phyloP scores from a whole-genome alignment of 441 rosid genomes.

The Codiaeum variegatum region DNA sequence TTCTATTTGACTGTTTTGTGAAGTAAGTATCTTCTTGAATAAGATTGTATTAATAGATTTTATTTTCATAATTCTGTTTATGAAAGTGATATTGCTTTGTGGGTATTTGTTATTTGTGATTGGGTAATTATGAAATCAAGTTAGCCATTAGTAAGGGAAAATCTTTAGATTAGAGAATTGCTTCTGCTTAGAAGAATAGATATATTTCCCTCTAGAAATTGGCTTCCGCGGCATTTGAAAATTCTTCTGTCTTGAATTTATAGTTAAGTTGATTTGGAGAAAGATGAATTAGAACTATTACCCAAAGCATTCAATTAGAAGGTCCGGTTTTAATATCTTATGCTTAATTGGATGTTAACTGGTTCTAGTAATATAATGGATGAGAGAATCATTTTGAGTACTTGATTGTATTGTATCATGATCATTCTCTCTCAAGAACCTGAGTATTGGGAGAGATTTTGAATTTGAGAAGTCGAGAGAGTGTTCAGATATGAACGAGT shows the following conservation, averaged over 20 bases:
- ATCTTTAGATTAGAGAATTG: not conserved
- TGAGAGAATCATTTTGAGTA: not conserved
- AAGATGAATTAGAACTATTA: not conserved
- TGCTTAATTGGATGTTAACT: not conserved
- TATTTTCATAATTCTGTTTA: not conserved
- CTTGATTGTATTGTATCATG: not conserved
- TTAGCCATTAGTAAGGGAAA: too few species aligned
- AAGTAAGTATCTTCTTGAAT: not conserved
- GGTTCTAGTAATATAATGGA: not conserved
- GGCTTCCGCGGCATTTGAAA: not conserved
- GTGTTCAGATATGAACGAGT: not conserved
- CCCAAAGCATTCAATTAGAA: not conserved
- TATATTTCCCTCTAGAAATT: not conserved
- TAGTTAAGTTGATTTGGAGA: not conserved
- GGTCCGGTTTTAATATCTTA: not conserved
- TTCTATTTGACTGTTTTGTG: not conserved
- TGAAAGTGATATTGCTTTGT: not conserved
- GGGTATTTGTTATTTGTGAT: not conserved
- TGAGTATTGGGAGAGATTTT: not conserved
- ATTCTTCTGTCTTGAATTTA: conserved; percentile 5
- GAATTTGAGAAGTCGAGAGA: not conserved
- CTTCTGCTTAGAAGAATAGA: not conserved
- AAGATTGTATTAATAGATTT: not conserved
- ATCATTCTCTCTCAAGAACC: not conserved
- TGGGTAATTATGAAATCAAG: not conserved